A percentile compares a stretch with the other conserved stretches of the same genome.
phyloP scores from a whole-genome alignment of 2,329 filamentous ascomycete genomes.

The Celoporthe dispersa region DNA sequence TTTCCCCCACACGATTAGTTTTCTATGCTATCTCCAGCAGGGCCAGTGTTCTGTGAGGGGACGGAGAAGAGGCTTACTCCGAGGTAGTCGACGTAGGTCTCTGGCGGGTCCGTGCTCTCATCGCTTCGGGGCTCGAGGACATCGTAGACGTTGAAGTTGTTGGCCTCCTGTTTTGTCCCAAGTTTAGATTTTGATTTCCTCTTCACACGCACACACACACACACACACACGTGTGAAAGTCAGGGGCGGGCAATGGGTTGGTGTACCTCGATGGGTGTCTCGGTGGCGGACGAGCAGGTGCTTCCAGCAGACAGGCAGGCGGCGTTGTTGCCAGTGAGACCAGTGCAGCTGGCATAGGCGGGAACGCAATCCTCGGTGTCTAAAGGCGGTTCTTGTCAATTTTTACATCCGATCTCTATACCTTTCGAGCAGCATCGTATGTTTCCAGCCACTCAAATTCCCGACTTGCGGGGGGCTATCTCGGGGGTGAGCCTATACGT shows the following conservation, averaged over 20 bases:
- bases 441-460: neutral
- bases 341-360: slow-evolving; percentile 30
- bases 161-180: slow-evolving; percentile 13
- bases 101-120: slow-evolving; percentile 44
- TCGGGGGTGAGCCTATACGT: neutral
- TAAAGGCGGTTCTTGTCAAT: neutral
- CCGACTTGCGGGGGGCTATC: neutral
- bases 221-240: no score
- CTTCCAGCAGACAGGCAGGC: slow-evolving; percentile 36
- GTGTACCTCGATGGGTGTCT: slow-evolving; percentile 31
- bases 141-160: slow-evolving; percentile 52
- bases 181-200: neutral
- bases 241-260: neutral
- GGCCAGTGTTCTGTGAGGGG: slow-evolving; percentile 27
- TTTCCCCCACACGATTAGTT: slow-evolving; percentile 37
- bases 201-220: no score
- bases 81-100: slow-evolving; percentile 48
- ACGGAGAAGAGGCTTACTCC: slow-evolving; percentile 7
- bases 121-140: slow-evolving; percentile 39
- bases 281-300: slow-evolving; percentile 37
- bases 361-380: slow-evolving; percentile 35
- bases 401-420: neutral
- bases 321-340: slow-evolving; percentile 37
- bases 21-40: slow-evolving; percentile 44
- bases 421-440: neutral